Percentiles rank a stretch among this genome's conserved stretches.
These are phyloP conservation scores for Cucumis hystrix DNA, from an alignment of 306 rosid genomes.

Conservation along the genomic window DNA sequence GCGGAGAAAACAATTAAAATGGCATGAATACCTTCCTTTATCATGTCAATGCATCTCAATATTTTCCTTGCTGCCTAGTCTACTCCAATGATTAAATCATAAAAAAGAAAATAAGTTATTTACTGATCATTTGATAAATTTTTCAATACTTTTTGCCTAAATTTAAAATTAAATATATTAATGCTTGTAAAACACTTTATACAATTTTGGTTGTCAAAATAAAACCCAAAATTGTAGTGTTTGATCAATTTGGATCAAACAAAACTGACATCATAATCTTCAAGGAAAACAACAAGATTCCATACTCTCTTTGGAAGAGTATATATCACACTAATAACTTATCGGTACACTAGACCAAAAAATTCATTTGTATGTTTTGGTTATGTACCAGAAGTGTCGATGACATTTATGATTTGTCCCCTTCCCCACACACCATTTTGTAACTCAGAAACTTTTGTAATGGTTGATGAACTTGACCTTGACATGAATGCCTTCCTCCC, in stretches of 20 bases:
- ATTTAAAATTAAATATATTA: no score
- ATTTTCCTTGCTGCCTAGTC: constrained; percentile 66
- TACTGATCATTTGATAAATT: background rate
- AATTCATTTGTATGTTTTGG: background rate
- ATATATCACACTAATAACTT: no score
- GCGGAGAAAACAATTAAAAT: constrained; percentile 59
- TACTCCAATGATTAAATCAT: constrained; percentile 35
- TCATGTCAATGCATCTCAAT: constrained; percentile 57
- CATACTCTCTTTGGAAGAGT: no score
- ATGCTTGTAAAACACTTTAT: no score
- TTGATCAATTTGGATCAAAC: no score
- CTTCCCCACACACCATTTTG: constrained; percentile 22
- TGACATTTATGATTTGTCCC: constrained; percentile 54
- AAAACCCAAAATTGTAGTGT: no score
- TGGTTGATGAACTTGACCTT: constrained; percentile 35
- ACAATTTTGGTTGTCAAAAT: no score
- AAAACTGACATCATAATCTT: no score
- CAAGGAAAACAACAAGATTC: no score
- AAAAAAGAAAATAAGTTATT: background rate
- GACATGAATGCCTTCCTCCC: constrained; percentile 61
- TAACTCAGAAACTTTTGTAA: constrained; percentile 39
- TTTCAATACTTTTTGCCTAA: no score
- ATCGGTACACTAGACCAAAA: no score
- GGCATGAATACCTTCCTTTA: constrained; percentile 86
- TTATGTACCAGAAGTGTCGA: constrained; percentile 76